phyloP scores from a whole-genome alignment of 495 filamentous ascomycete species.

The Neurospora pannonica region DNA sequence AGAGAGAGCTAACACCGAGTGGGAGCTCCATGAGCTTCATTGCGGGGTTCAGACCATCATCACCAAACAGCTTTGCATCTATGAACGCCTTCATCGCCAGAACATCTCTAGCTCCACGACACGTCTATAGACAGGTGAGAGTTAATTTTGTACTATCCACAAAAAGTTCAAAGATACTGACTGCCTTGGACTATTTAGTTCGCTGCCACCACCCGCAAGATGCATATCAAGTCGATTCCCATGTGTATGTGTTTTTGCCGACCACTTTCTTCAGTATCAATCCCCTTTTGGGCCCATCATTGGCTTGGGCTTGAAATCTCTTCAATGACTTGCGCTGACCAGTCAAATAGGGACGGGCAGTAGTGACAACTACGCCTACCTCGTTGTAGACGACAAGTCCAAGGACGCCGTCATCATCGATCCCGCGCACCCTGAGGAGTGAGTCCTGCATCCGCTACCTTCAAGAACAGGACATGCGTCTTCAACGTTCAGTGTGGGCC shows the following conservation, averaged over 20 bases:
- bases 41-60: background rate
- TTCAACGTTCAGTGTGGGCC: background rate
- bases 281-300: too few species aligned
- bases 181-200: background rate
- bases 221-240: slow-evolving; percentile 96
- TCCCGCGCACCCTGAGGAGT: slow-evolving; percentile 90
- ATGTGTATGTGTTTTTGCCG: too few species aligned
- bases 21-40: background rate
- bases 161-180: too few species aligned
- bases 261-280: too few species aligned
- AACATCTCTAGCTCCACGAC: slow-evolving; percentile 17
- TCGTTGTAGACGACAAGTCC: slow-evolving; percentile 82
- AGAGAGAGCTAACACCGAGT: background rate
- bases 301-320: too few species aligned
- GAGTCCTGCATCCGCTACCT: slow-evolving; percentile 19
- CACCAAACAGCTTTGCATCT: background rate
- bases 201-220: slow-evolving; percentile 36
- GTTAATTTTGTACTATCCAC: too few species aligned
- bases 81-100: slow-evolving; percentile 24
- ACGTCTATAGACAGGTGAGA: background rate
- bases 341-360: slow-evolving; percentile 89
- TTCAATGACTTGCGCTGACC: too few species aligned
- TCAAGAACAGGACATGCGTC: background rate
- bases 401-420: slow-evolving; percentile 90
- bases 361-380: slow-evolving; percentile 93